Evolutionary conservation across 2,329 filamentous ascomycete species (phyloP).

Genomic region (Taxawa tesnikishii): DNA sequence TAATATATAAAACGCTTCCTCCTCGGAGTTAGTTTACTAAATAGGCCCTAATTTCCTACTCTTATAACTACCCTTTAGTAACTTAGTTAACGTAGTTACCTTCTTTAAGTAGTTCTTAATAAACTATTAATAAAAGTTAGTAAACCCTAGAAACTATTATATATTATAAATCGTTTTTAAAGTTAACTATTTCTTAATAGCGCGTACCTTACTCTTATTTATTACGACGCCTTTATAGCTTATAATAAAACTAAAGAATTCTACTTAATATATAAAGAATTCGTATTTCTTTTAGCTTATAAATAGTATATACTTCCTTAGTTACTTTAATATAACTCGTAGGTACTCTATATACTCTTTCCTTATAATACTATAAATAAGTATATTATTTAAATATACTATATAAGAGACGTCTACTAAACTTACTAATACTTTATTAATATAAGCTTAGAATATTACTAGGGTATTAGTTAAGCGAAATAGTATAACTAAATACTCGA

Average conservation of each 20-base stretch:
- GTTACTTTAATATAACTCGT: slow-evolving; percentile 2
- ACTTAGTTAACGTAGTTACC: background rate
- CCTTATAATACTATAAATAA: slow-evolving; percentile 15
- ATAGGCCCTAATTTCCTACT: background rate
- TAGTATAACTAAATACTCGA: slow-evolving; percentile 15
- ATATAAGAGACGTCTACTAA: slow-evolving; percentile 10
- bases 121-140: slow-evolving; percentile 8
- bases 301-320: slow-evolving; percentile 5
- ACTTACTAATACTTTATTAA: slow-evolving; percentile 11
- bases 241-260: slow-evolving; percentile 10
- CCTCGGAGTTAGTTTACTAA: background rate
- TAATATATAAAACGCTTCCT: slow-evolving; percentile 4
- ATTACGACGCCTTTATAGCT: slow-evolving; percentile 1
- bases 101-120: slow-evolving; percentile 2
- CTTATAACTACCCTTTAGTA: slow-evolving; percentile 2
- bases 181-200: slow-evolving; percentile 2
- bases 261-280: slow-evolving; percentile 7
- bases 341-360: slow-evolving; percentile 3
- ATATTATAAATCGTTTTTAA: slow-evolving; percentile 1
- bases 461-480: slow-evolving; percentile 14
- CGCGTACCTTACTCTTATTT: slow-evolving; percentile 1
- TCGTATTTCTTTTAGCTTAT: slow-evolving; percentile 7
- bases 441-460: slow-evolving; percentile 16
- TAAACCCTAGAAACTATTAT: slow-evolving; percentile 6
- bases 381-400: slow-evolving; percentile 19